Evolutionary conservation across 805 yeast genomes (phyloP), one percentile per base, ranked within the genome.

Genomic region (Hanseniaspora singularis): DNA sequence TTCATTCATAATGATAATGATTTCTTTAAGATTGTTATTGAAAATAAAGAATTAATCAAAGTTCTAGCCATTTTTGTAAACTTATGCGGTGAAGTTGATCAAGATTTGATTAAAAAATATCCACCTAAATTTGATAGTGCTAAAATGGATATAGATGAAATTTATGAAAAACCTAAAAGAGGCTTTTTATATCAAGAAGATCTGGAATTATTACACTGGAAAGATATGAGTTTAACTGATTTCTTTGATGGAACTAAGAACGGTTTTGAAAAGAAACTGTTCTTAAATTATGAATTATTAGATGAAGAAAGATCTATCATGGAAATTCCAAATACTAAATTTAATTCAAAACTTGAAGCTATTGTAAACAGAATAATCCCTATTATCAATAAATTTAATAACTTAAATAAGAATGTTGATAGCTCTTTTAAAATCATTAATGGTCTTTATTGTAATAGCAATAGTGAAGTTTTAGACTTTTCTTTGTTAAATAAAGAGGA

Each of bases 111-210:
- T 1, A 14, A 31, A 14, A 37, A 37, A 18, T 44, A 37, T 33
- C 12, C 27, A 6, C 48, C 48, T 16, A 15, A 30, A 8, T 37
- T 37, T 28, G 33, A 23, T 31, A 11, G 15, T 6, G 15, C 16
- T 7, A 33, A 42, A 16, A 27, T 18, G 4, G n/a, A 14, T 3
- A 22, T 42, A 9, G n/a, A 16, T 3, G 46, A 36, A 12, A 16
- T 37, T 18, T 44, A 53, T 2, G 49, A 51, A 12, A 46, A 67
- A 42, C 81, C 81, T 14, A 52, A 57, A 7, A 68, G 89, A 58
- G 54, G 58, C 2, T 72, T 76, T 48, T 72, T 71, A 46, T 81
- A 79, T 56, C 61, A 66, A 38, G 89, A 82, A 55, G 92, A 81
- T 62, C 64, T 77, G 52, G 74, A 73, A 50, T 87, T 79, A 51